Percentiles rank a stretch among this genome's conserved stretches.
Evolutionary conservation across 2,329 filamentous ascomycete genomes (phyloP).

Genomic region (Penicillium sp.): DNA sequence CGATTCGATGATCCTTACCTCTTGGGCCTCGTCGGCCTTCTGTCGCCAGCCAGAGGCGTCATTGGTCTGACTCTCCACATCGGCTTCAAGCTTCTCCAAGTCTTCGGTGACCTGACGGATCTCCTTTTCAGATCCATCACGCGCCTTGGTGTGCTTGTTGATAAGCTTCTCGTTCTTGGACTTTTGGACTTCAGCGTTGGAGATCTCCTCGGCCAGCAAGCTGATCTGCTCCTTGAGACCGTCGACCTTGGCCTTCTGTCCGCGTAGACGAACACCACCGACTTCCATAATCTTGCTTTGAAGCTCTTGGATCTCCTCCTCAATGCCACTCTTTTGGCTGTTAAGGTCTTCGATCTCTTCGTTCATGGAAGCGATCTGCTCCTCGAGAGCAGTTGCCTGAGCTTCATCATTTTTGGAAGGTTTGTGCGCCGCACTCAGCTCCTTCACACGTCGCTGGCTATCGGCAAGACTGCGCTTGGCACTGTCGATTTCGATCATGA

Average conservation of each 20-base stretch:
- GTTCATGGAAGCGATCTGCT: conserved; percentile 71
- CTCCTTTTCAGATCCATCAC: conserved; percentile 75
- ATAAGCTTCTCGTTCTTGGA: conserved; percentile 93
- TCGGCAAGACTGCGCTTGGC: conserved; percentile 80
- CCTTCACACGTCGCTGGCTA: conserved; percentile 78
- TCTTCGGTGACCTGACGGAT: conserved; percentile 69
- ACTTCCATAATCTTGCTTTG: conserved; percentile 99
- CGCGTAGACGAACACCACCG: conserved; percentile 86
- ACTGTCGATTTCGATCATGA: conserved; percentile 83
- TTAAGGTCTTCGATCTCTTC: conserved; percentile 77
- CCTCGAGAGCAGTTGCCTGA: conserved; percentile 69
- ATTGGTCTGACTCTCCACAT: conserved; percentile 72
- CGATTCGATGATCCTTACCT: conserved; percentile 37
- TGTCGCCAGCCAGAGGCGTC: conserved; percentile 70
- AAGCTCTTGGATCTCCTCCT: conserved; percentile 86
- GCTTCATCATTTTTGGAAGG: conserved; percentile 76
- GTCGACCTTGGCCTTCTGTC: conserved; percentile 89
- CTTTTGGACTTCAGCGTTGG: conserved; percentile 79
- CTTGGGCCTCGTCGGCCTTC: conserved; percentile 78
- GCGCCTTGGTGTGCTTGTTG: conserved; percentile 79
- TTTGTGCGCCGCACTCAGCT: conserved; percentile 76
- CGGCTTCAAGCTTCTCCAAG: conserved; percentile 72
- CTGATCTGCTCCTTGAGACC: conserved; percentile 81
- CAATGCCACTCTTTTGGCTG: conserved; percentile 81
- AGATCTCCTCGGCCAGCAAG: conserved; percentile 75